Conservation (phyloP, 768 basidiomycete species). For the Suillus spraguei region DNA sequence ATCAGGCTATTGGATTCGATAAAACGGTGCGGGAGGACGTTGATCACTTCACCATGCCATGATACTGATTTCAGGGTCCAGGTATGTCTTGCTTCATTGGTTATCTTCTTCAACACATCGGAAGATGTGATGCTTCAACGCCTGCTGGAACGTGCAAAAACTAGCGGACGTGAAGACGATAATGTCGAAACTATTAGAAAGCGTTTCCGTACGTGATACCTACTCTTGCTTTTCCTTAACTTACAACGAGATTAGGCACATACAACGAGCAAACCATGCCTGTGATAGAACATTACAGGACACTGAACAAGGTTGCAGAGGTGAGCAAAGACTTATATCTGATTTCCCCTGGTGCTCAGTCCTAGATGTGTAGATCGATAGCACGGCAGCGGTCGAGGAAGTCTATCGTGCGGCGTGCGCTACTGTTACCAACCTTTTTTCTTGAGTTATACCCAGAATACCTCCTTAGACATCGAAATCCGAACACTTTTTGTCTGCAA, state of each 20-base stretch:
- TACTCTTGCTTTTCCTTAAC: neutral
- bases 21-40: constrained; percentile 56
- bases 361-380: constrained; percentile 56
- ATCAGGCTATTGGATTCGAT: constrained; percentile 93
- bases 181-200: constrained; percentile 94
- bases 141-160: constrained; percentile 88
- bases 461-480: constrained; percentile 5
- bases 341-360: constrained; percentile 6
- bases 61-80: constrained; percentile 28
- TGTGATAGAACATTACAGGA: constrained; percentile 82
- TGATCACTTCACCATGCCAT: neutral
- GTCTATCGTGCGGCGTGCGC: constrained; percentile 64
- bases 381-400: constrained; percentile 65
- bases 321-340: constrained; percentile 42
- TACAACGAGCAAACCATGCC: constrained; percentile 72
- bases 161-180: constrained; percentile 94
- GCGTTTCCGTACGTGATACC: constrained; percentile 77
- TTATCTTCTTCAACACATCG: constrained; percentile 86
- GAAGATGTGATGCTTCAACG: constrained; percentile 87
- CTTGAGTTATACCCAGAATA: constrained; percentile 17
- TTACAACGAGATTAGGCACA: constrained; percentile 1
- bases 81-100: constrained; percentile 81
- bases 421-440: constrained; percentile 54
- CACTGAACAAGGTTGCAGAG: constrained; percentile 72
- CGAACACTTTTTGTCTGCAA: neutral